A percentile compares a stretch with the other conserved stretches of the same genome.
These are phyloP conservation scores for Citrus hindsii DNA, from an alignment of 345 rosid species.

Conservation along the genomic window DNA sequence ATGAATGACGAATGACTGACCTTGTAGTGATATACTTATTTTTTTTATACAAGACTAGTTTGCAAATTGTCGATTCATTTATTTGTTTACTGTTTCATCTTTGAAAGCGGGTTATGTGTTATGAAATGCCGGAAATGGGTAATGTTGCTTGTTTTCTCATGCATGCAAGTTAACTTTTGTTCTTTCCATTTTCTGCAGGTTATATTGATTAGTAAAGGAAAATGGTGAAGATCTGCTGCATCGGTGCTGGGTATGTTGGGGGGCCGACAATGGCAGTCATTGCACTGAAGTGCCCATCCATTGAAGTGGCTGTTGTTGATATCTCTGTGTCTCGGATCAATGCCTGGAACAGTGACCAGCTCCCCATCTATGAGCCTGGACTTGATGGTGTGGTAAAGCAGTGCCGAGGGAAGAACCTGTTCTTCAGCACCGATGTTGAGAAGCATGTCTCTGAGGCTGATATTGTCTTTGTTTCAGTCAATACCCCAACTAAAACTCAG, in stretches of 20 bases:
- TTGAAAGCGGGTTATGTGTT: background rate
- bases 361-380: conserved; percentile 93
- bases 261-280: conserved; percentile 98
- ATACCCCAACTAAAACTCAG: conserved; percentile 85
- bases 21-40: background rate
- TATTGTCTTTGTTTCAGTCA: conserved; percentile 87
- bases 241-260: conserved; percentile 97
- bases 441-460: conserved; percentile 79
- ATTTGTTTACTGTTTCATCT: background rate
- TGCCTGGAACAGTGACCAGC: conserved; percentile 90
- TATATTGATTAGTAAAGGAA: conserved; percentile 18
- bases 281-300: conserved; percentile 82
- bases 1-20: background rate
- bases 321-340: conserved; percentile 70
- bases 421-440: conserved; percentile 92
- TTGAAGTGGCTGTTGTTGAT: conserved; percentile 89
- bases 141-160: background rate
- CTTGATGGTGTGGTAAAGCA: conserved; percentile 76
- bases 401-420: conserved; percentile 84
- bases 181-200: conserved; percentile 9
- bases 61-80: background rate
- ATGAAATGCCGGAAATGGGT: background rate
- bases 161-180: background rate
- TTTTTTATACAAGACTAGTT: background rate
- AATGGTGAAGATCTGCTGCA: conserved; percentile 98